These are phyloP conservation scores for Pyrrhoderma lamaoense DNA, from an alignment of 1,284 basidiomycete genomes.

Conservation along the genomic window DNA sequence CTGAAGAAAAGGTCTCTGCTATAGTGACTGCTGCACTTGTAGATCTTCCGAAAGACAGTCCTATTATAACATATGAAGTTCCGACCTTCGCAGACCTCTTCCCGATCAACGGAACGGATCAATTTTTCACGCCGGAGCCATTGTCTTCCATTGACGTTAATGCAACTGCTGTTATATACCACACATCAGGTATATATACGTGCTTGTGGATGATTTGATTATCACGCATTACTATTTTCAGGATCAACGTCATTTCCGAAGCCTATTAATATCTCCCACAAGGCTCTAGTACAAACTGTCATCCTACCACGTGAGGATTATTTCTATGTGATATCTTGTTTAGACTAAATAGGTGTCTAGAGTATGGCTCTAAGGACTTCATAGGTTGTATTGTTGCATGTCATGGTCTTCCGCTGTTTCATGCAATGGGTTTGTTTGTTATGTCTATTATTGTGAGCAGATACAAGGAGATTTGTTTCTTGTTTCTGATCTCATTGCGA, in stretches of 20 bases:
- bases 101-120: not conserved
- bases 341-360: slow-evolving; percentile 7
- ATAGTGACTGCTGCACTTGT: slow-evolving; percentile 5
- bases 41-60: slow-evolving; percentile 23
- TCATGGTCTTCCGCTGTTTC: slow-evolving; percentile 21
- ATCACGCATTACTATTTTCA: not conserved
- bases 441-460: slow-evolving; percentile 19
- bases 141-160: too few species aligned
- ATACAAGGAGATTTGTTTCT: not conserved
- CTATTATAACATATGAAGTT: slow-evolving; percentile 25
- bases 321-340: not conserved
- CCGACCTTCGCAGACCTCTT: slow-evolving; percentile 17
- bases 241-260: slow-evolving; percentile 27
- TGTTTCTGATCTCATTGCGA: not conserved
- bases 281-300: slow-evolving; percentile 17
- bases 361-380: slow-evolving; percentile 22
- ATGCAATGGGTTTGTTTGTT: slow-evolving; percentile 21
- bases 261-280: slow-evolving; percentile 22
- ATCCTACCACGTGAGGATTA: slow-evolving; percentile 9
- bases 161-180: slow-evolving; percentile 11
- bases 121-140: too few species aligned
- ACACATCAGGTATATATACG: slow-evolving; percentile 15
- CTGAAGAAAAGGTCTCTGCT: slow-evolving; percentile 5
- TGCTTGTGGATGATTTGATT: not conserved
- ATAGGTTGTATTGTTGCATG: slow-evolving; percentile 18